Conservation (phyloP, 1,284 basidiomycete genomes). For the Malassezia vespertilionis region DNA sequence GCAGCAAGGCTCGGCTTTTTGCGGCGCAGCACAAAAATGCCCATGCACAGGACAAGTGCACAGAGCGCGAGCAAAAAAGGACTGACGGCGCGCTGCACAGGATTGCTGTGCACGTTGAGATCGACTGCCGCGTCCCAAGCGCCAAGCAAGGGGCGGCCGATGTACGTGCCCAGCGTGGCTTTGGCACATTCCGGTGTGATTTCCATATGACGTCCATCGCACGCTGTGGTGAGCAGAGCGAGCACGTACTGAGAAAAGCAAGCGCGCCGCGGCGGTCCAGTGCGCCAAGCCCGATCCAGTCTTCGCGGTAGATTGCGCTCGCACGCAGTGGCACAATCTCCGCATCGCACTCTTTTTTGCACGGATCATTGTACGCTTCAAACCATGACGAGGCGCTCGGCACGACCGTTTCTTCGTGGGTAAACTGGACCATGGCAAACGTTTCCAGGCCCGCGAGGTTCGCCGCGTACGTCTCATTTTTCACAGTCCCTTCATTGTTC, state of each 20-base stretch:
- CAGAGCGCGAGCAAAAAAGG: too few relatives aligned
- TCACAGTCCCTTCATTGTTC: slow-evolving; percentile 33
- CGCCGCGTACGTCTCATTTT: slow-evolving; percentile 35
- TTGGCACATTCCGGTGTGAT: slow-evolving; percentile 37
- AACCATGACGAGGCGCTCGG: slow-evolving; percentile 43
- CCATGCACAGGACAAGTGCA: too few relatives aligned
- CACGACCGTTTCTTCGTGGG: slow-evolving; percentile 37
- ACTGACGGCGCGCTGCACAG: too few relatives aligned
- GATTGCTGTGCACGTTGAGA: too few relatives aligned
- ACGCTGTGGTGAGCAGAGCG: slow-evolving; percentile 8
- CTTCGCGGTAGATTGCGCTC: slow-evolving; percentile 68
- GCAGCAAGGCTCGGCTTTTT: too few relatives aligned
- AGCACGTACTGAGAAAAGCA: slow-evolving; percentile 24
- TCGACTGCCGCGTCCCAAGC: too few relatives aligned
- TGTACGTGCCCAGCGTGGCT: slow-evolving; percentile 36
- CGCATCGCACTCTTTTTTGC: not conserved
- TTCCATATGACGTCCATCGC: slow-evolving; percentile 40
- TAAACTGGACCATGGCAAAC: slow-evolving; percentile 47
- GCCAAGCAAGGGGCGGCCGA: slow-evolving; percentile 35
- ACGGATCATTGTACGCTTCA: slow-evolving; percentile 27
- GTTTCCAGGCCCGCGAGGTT: slow-evolving; percentile 36
- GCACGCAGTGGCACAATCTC: slow-evolving; percentile 58
- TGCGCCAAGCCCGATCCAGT: slow-evolving; percentile 73
- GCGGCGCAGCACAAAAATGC: too few relatives aligned
- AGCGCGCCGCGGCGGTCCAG: slow-evolving; percentile 61